A percentile compares a stretch with the other conserved stretches of the same genome.
Conservation (phyloP, 768 basidiomycete genomes). For the Podaxis mareebaensis region DNA sequence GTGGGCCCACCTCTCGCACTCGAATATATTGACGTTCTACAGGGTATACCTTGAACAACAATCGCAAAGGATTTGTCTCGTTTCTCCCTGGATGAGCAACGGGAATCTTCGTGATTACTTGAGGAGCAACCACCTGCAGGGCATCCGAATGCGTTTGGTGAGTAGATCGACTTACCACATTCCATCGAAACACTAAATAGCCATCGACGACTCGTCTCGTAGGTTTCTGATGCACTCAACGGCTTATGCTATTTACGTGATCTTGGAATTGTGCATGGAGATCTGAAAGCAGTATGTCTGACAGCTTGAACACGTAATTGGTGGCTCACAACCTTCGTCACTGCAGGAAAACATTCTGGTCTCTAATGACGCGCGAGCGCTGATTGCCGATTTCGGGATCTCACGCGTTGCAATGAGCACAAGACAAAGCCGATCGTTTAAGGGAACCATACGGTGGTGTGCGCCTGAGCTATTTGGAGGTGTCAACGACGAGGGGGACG, state of each 20-base stretch:
- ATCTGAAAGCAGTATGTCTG: slow-evolving; percentile 3
- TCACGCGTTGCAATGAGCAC: background rate
- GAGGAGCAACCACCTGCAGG: background rate
- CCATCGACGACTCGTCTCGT: background rate
- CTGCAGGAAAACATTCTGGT: background rate
- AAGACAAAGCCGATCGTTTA: too few relatives aligned
- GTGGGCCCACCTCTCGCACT: slow-evolving; percentile 35
- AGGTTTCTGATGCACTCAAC: background rate
- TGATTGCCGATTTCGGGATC: slow-evolving; percentile 3
- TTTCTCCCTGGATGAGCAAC: slow-evolving; percentile 25
- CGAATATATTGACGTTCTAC: slow-evolving; percentile 35
- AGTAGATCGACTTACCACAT: background rate
- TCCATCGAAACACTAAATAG: background rate
- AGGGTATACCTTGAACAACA: slow-evolving; percentile 25
- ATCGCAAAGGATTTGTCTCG: slow-evolving; percentile 11
- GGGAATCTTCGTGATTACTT: slow-evolving; percentile 22
- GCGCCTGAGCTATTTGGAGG: background rate
- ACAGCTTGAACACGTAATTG: background rate
- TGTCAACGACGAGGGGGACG: background rate
- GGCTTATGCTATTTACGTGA: background rate
- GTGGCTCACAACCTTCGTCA: background rate
- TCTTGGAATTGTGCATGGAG: background rate
- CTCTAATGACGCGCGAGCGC: background rate
- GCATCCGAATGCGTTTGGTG: slow-evolving; percentile 20
- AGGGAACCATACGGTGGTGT: background rate